A percentile compares a stretch with the other conserved stretches of the same genome.
Evolutionary conservation across 352 stramenopile genomes (phyloP).

Genomic region (Globisporangium rhizosaccharum): DNA sequence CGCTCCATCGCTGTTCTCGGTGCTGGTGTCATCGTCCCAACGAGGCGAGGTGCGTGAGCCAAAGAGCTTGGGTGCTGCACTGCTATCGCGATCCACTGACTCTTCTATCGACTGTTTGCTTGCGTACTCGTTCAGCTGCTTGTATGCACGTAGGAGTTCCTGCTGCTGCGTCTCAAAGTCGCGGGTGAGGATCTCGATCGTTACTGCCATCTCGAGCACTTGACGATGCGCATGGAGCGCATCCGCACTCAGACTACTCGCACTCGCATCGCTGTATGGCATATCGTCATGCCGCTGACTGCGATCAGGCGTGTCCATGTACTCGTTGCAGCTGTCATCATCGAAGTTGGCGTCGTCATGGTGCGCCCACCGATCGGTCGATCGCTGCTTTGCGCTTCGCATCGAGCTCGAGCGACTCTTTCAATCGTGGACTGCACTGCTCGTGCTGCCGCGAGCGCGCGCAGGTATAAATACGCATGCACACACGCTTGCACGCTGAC

Average conservation of each 20-base stretch:
- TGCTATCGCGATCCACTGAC: background rate
- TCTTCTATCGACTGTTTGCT: background rate
- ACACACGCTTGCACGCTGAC: too few species aligned
- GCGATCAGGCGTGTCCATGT: background rate
- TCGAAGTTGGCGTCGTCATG: too few species aligned
- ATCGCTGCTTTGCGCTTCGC: too few species aligned
- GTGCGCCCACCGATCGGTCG: too few species aligned
- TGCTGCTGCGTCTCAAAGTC: conserved; percentile 56
- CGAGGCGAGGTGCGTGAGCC: too few species aligned
- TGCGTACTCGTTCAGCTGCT: conserved; percentile 41
- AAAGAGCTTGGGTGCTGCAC: too few species aligned
- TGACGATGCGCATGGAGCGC: conserved; percentile 48
- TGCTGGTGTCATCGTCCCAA: background rate
- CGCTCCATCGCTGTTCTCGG: background rate
- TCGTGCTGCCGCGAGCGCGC: too few species aligned
- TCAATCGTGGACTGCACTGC: background rate
- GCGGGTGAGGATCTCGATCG: conserved; percentile 52
- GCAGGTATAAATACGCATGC: background rate
- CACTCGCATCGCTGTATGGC: background rate
- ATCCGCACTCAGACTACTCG: conserved; percentile 11
- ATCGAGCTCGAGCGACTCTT: too few species aligned
- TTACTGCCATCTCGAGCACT: conserved; percentile 57
- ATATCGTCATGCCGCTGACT: background rate
- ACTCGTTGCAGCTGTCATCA: background rate
- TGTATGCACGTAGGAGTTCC: conserved; percentile 46